These are phyloP conservation scores for Harringtonia lauricola DNA, from an alignment of 2,329 filamentous ascomycete genomes.

Conservation along the genomic window DNA sequence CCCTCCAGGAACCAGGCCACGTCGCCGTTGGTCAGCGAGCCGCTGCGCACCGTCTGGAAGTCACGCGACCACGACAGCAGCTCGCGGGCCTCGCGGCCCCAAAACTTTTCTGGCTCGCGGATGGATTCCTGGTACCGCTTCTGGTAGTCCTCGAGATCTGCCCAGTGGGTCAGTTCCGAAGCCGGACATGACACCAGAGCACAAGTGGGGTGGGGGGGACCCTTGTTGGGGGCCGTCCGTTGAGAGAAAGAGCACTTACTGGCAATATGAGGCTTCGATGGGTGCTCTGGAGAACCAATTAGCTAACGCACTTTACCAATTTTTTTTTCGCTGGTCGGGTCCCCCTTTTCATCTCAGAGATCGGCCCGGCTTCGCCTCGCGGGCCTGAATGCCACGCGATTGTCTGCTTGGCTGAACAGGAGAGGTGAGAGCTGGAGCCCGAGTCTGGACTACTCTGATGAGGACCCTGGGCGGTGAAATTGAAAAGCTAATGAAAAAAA, in stretches of 20 bases:
- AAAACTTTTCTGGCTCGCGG: slow-evolving; percentile 79
- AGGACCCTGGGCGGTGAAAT: too few relatives aligned
- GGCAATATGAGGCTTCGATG: slow-evolving; percentile 55
- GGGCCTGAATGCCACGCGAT: too few relatives aligned
- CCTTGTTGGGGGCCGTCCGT: too few relatives aligned
- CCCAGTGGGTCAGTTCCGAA: slow-evolving; percentile 14
- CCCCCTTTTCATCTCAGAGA: neutral
- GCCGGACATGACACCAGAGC: neutral
- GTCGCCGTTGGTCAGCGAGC: slow-evolving; percentile 69
- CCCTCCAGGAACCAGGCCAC: slow-evolving; percentile 93
- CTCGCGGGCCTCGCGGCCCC: slow-evolving; percentile 76
- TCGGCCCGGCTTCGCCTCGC: neutral
- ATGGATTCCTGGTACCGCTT: slow-evolving; percentile 75
- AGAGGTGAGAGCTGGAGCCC: too few relatives aligned
- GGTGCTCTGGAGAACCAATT: slow-evolving; percentile 44
- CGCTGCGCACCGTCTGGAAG: slow-evolving; percentile 79
- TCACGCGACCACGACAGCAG: slow-evolving; percentile 83
- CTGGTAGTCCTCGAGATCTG: slow-evolving; percentile 57
- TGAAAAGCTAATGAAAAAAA: too few relatives aligned
- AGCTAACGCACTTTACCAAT: slow-evolving; percentile 21
- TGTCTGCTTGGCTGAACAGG: too few relatives aligned
- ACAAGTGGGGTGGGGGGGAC: neutral
- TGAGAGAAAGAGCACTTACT: too few relatives aligned
- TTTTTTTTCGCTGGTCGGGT: neutral
- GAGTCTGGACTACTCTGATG: too few relatives aligned